These are phyloP conservation scores for Terfezia claveryi DNA, from an alignment of 495 filamentous ascomycete species.

Conservation along the genomic window DNA sequence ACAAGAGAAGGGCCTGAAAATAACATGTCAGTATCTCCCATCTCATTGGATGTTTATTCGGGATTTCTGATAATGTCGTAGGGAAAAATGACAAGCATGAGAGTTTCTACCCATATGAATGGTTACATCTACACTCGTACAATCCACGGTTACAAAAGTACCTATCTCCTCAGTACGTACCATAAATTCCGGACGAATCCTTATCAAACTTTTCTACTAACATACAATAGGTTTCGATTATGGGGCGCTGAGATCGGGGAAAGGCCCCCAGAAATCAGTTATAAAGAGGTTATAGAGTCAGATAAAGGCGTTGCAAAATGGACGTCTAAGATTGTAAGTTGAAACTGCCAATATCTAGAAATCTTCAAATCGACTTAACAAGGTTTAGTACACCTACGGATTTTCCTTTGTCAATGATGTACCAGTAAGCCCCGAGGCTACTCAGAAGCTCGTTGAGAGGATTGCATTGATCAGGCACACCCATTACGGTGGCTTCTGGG, in stretches of 20 bases:
- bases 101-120: constrained; percentile 31
- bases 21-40: constrained; percentile 24
- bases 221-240: constrained; percentile 8
- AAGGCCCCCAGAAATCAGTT: constrained; percentile 31
- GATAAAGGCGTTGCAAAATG: constrained; percentile 32
- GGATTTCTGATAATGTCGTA: constrained; percentile 9
- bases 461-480: constrained; percentile 69
- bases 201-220: not conserved
- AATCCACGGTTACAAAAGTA: constrained; percentile 16
- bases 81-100: constrained; percentile 36
- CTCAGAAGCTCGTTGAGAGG: constrained; percentile 45
- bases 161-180: constrained; percentile 16
- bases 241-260: constrained; percentile 23
- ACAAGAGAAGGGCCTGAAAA: constrained; percentile 19
- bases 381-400: constrained; percentile 30
- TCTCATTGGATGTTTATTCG: not conserved
- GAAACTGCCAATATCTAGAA: not conserved
- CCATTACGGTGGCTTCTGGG: constrained; percentile 90
- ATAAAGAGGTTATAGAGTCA: constrained; percentile 35
- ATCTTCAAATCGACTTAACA: constrained; percentile 5
- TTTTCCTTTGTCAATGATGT: constrained; percentile 49
- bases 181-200: not conserved
- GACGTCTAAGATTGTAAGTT: constrained; percentile 35
- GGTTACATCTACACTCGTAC: constrained; percentile 28
- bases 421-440: constrained; percentile 43